phyloP scores from a whole-genome alignment of 2,329 filamentous ascomycete genomes.

The Epichloe gansuensis region DNA sequence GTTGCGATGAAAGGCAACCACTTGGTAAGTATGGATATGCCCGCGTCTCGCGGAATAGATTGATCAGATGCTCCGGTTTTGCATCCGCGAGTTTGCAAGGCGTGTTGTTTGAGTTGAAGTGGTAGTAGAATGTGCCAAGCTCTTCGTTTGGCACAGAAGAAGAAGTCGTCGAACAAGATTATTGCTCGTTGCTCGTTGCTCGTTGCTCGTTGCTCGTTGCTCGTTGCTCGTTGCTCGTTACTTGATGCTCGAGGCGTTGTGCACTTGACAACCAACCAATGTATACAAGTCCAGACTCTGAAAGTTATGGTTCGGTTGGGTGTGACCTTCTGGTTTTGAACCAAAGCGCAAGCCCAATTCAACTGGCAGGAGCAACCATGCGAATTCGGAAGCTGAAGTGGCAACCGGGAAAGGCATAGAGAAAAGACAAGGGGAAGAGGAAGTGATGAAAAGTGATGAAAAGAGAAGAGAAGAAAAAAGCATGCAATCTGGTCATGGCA shows the following conservation, averaged over 20 bases:
- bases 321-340: background rate
- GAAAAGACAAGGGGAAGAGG: background rate
- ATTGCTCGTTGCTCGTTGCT: background rate
- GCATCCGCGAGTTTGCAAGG: background rate
- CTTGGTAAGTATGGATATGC: background rate
- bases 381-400: background rate
- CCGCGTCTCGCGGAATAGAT: background rate
- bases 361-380: background rate
- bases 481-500: background rate
- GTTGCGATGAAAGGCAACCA: background rate
- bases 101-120: background rate
- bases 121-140: background rate
- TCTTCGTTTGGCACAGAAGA: background rate
- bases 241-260: background rate
- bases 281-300: background rate
- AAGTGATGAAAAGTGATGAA: background rate
- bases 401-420: background rate
- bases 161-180: background rate
- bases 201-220: background rate
- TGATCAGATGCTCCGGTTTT: background rate
- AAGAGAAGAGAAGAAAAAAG: background rate
- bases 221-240: background rate
- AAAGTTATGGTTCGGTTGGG: background rate
- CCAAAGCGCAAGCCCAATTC: background rate
- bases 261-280: background rate